A percentile compares a stretch with the other conserved stretches of the same genome.
Evolutionary conservation across 306 rosid species (phyloP).

Genomic region (Inga leiocalycina): DNA sequence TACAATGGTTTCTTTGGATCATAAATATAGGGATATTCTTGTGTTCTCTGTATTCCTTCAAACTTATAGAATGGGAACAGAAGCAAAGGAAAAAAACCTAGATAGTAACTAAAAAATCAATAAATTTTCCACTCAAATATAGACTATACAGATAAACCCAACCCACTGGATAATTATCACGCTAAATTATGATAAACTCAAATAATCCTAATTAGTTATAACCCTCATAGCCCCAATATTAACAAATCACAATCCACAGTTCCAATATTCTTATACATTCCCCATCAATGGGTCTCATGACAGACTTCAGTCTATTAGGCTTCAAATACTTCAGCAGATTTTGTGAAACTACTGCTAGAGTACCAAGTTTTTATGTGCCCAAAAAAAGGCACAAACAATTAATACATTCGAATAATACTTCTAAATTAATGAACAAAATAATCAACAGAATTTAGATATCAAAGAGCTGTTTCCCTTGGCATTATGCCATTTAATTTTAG

Average conservation of each 20-base stretch:
- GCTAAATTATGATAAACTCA: background rate
- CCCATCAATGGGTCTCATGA: background rate
- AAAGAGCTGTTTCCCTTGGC: background rate
- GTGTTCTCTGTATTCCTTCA: conserved; percentile 6
- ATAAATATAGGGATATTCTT: background rate
- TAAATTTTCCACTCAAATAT: background rate
- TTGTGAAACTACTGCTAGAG: background rate
- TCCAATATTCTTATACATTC: background rate
- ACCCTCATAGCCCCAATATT: background rate
- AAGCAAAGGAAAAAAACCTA: background rate
- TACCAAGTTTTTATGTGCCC: background rate
- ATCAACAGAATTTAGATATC: background rate
- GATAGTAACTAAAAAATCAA: background rate
- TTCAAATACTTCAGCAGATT: background rate
- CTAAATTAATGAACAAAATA: background rate
- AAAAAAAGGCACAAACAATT: background rate
- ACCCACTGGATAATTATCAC: background rate
- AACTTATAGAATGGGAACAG: background rate
- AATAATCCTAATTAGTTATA: background rate
- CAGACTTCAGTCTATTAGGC: background rate
- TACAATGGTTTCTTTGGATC: background rate
- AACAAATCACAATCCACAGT: background rate
- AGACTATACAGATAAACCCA: background rate
- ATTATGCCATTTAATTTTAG: conserved; percentile 15
- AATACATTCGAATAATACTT: background rate